These are phyloP conservation scores for Fusarium nematophilum DNA, from an alignment of 2,329 filamentous ascomycete genomes.

Conservation along the genomic window DNA sequence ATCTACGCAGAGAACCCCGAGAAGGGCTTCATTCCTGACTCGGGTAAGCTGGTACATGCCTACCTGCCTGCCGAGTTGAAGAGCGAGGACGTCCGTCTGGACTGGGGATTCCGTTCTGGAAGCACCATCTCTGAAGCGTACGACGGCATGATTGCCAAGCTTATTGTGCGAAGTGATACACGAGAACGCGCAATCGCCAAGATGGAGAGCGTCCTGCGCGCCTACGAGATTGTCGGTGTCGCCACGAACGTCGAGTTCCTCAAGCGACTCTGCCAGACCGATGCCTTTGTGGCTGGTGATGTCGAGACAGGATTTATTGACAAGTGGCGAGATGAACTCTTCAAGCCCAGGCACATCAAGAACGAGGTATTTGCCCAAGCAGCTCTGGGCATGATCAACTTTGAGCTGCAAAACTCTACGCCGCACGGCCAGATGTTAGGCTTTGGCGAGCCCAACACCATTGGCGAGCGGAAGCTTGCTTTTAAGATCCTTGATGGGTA, in stretches of 20 bases:
- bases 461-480: conserved; percentile 58
- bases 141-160: conserved; percentile 98
- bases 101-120: conserved; percentile 91
- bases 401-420: conserved; percentile 53
- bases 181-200: conserved; percentile 86
- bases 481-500: conserved; percentile 71
- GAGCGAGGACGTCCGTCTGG: conserved; percentile 81
- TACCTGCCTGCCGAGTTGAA: conserved; percentile 73
- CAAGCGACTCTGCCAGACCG: conserved; percentile 84
- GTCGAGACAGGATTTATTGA: conserved; percentile 98
- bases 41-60: conserved; percentile 86
- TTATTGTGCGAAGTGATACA: conserved; percentile 87
- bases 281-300: conserved; percentile 84
- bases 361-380: conserved; percentile 88
- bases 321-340: conserved; percentile 85
- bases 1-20: conserved; percentile 97
- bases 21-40: conserved; percentile 93
- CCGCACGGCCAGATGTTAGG: conserved; percentile 66
- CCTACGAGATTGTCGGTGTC: conserved; percentile 92
- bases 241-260: conserved; percentile 98
- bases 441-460: conserved; percentile 59
- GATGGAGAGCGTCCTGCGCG: conserved; percentile 80
- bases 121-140: conserved; percentile 95
- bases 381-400: conserved; percentile 77
- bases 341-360: conserved; percentile 69